Base-by-base conservation (phyloP, 2,329 filamentous ascomycete genomes). In the Fusarium beomiforme region DNA sequence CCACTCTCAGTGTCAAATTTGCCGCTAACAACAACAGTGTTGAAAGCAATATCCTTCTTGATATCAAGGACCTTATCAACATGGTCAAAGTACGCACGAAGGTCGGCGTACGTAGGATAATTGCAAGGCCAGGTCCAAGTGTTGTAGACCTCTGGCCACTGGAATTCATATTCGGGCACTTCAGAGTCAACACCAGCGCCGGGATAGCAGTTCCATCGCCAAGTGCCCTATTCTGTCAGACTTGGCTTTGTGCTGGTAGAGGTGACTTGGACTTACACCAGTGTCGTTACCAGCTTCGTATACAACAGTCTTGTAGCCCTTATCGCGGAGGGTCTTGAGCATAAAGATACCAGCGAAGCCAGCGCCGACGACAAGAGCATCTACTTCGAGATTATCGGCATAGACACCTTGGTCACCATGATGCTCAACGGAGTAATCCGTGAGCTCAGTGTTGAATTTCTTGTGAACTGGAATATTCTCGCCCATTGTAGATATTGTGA, bases 81-180 rank as follows among this genome's bases (percentile, higher is more conserved):
- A 53, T 89, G 86, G 19, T 88, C 84, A 73, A 91, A 91, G 76
- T 91, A 91, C 7, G 77, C 75, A 16, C 85, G 82, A 2, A 91
- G 80, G 46, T 91, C 86, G 26, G 81, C 68, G 26, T 83, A 86
- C 14, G 78, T 83, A 1, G 88, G 87, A 53, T 87, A 89, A 61
- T 85, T 84, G 65, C 77, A 83, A 0, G 81, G 79, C 86, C 88
- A 91, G 37, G 81, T 88, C 88, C 88, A 91, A 6, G 84, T 84
- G 76, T 87, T 81, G 75, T 81, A 87, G 2, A 85, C 80, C 63
- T 86, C 83, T 12, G 86, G 86, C 74, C 84, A 85, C 3, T 83
- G 85, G 58, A 86, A 85, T 69, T 89, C 83, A 64, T 89, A 89
- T 57, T 84, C 80, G 0, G 86, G 86, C 5, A 86, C 81, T 57